phyloP scores from a whole-genome alignment of 106 monocot species.

The Platanthera zijinensis region DNA sequence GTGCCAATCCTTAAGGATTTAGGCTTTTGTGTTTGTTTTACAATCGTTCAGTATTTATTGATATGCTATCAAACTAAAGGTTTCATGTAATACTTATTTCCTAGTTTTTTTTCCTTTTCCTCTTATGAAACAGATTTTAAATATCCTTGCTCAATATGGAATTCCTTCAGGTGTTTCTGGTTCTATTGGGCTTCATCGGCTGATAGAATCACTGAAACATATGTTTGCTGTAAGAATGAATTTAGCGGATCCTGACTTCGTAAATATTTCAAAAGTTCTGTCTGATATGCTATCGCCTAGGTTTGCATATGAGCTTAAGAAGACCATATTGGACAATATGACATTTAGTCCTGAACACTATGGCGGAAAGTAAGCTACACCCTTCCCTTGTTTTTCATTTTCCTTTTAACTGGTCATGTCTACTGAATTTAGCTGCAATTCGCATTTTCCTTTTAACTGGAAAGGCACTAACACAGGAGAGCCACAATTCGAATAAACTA shows the following conservation, averaged over 20 bases:
- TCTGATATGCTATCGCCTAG: constrained; percentile 65
- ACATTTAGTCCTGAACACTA: constrained; percentile 82
- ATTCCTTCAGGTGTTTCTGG: constrained; percentile 64
- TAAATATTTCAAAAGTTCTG: constrained; percentile 37
- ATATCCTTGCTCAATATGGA: constrained; percentile 62
- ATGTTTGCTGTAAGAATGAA: constrained; percentile 88
- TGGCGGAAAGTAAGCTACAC: constrained; percentile 41
- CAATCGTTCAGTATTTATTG: not conserved
- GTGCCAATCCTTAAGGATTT: not conserved
- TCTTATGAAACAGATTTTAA: constrained; percentile 33
- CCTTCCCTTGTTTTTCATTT: not conserved
- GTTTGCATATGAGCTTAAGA: constrained; percentile 56
- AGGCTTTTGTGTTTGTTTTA: not conserved
- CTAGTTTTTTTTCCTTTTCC: constrained; percentile 2
- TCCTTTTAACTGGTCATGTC: not conserved
- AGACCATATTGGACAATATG: constrained; percentile 67
- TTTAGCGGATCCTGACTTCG: constrained; percentile 84
- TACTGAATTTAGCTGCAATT: no score
- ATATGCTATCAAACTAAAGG: not conserved
- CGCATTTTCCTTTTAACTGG: not conserved
- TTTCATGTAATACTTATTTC: not conserved
- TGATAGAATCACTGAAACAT: constrained; percentile 81
- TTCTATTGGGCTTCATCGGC: constrained; percentile 66
- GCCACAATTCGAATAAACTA: no score
- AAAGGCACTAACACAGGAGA: no score